Evolutionary conservation across 2,329 filamentous ascomycete genomes (phyloP).

Genomic region (Emericellopsis atlantica): DNA sequence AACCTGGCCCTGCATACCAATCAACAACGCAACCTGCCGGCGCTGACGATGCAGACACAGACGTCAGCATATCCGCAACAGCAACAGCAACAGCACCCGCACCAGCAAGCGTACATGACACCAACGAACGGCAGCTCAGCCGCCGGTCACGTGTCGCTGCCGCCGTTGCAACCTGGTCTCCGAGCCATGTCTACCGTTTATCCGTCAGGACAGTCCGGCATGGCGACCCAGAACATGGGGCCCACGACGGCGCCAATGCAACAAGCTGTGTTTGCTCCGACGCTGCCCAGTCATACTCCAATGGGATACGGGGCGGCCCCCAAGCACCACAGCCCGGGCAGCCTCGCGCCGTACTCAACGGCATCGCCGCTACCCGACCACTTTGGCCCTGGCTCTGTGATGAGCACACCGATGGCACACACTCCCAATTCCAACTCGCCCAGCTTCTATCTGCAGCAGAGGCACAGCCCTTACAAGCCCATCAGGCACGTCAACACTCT

Average conservation of each 20-base stretch:
- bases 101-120: not conserved
- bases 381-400: slow-evolving; percentile 36
- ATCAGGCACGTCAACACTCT: slow-evolving; percentile 82
- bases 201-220: slow-evolving; percentile 31
- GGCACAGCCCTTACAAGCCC: slow-evolving; percentile 85
- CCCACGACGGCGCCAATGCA: slow-evolving; percentile 10
- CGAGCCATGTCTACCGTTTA: slow-evolving; percentile 73
- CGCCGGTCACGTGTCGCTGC: slow-evolving; percentile 36
- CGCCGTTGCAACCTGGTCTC: slow-evolving; percentile 45
- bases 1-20: slow-evolving; percentile 55
- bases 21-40: slow-evolving; percentile 3
- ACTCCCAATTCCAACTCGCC: slow-evolving; percentile 70
- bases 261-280: slow-evolving; percentile 3
- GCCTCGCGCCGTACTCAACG: slow-evolving; percentile 36
- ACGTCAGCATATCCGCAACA: slow-evolving; percentile 3
- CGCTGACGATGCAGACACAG: slow-evolving; percentile 5
- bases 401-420: slow-evolving; percentile 43
- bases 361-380: slow-evolving; percentile 52
- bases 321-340: slow-evolving; percentile 39
- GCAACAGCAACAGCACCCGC: not conserved
- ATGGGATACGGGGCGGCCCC: slow-evolving; percentile 35
- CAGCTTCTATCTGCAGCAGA: slow-evolving; percentile 74
- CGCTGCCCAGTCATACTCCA: slow-evolving; percentile 12
- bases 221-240: slow-evolving; percentile 20
- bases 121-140: not conserved